Evolutionary conservation across 75 land plant genomes (phyloP), one percentile per base, ranked within the genome.

Genomic region (Azolla pinnata): DNA sequence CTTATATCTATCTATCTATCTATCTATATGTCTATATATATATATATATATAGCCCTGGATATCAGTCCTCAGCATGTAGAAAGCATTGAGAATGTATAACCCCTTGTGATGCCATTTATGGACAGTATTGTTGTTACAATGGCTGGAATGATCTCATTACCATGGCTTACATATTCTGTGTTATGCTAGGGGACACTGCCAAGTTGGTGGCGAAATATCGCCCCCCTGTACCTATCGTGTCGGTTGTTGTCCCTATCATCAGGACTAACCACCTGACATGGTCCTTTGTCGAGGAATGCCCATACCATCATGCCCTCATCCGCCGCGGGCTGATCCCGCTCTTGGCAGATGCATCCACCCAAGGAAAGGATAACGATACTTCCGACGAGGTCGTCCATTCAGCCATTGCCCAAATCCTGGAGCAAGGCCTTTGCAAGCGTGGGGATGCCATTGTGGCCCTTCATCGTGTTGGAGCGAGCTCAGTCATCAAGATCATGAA

Each of bases 181-280:
- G n/a, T n/a, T n/a, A 63, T 82, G 29, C 83, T 79, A 56, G 86
- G 86, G 33, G 77, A 67, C 32, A 52, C 54, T 4, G 74, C 74
- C 18, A 71, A 65, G 68, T 56, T 71, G 1, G 74, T 71, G 17
- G 74, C 74, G 18, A 71, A 71, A 54, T 71, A 71, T 55, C 28
- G 74, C 30, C 74, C 74, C 0, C 51, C 34, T 19, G 53, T 71
- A 16, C 74, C 74, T 42, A 65, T 71, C 32, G 52, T 71, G 12
- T 59, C 74, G 7, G 74, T 71, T 9, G 74, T 71, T 8, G 74
- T 71, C 9, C 74, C 74, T 16, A 62, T 71, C 16, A 20, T 71
- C 46, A 71, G 60, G 23, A 71, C 74, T 1, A 71, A 71, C 29
- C 56, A 44, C 33, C 56, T 71, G 45, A 71, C 74, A 21, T 71